Evolutionary conservation across 1,284 basidiomycete species (phyloP).

Genomic region (Ganoderma sinense): DNA sequence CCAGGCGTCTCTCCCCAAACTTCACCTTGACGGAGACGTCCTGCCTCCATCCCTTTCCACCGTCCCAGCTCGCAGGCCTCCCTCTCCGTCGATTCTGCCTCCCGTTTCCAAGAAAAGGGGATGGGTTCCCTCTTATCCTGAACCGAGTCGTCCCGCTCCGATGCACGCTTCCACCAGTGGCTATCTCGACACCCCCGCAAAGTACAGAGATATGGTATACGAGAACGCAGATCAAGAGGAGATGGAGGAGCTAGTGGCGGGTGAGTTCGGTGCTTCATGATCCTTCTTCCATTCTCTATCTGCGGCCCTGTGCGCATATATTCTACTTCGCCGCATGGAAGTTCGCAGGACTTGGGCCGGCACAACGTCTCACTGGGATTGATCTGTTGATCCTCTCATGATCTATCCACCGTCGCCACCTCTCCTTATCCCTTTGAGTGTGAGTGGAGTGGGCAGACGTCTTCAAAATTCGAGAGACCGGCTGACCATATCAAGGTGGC

Average conservation of each 20-base stretch:
- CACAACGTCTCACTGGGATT: not conserved
- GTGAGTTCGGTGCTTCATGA: conserved; percentile 44
- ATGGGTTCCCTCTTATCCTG: conserved; percentile 69
- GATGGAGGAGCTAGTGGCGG: conserved; percentile 54
- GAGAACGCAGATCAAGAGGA: conserved; percentile 42
- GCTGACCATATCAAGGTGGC: not conserved
- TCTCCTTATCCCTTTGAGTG: not conserved
- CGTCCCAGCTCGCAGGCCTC: conserved; percentile 33
- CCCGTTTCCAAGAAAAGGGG: conserved; percentile 67
- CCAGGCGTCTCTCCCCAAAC: conserved; percentile 36
- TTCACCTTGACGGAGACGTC: conserved; percentile 19
- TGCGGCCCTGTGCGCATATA: not conserved
- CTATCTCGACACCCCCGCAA: conserved; percentile 71
- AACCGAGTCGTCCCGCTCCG: conserved; percentile 59
- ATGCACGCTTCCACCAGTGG: conserved; percentile 61
- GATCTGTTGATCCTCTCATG: not conserved
- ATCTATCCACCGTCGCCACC: not conserved
- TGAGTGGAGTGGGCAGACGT: not conserved
- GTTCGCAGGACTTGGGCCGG: not conserved
- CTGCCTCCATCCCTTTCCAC: conserved; percentile 13
- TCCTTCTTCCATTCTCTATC: not conserved
- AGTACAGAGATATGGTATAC: conserved; percentile 61
- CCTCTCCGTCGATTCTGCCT: conserved; percentile 37
- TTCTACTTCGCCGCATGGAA: not conserved
- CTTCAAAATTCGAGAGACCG: too few relatives aligned